These are phyloP conservation scores for Zymoseptoria passerinii DNA, from an alignment of 2,329 filamentous ascomycete species.

Conservation along the genomic window DNA sequence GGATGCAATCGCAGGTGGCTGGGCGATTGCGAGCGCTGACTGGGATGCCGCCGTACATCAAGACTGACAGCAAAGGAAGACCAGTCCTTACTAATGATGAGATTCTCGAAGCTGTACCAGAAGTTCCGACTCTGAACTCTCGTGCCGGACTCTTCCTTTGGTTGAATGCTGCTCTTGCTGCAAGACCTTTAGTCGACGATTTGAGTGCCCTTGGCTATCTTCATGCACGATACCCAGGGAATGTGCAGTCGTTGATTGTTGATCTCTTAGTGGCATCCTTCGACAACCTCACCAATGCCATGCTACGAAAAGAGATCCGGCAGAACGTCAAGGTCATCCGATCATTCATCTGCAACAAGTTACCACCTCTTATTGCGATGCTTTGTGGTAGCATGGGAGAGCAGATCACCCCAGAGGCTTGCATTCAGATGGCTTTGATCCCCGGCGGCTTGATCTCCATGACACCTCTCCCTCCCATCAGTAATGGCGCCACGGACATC, in stretches of 20 bases:
- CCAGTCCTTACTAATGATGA: slow-evolving; percentile 53
- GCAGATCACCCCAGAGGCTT: slow-evolving; percentile 53
- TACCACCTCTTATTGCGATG: slow-evolving; percentile 54
- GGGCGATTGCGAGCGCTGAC: slow-evolving; percentile 24
- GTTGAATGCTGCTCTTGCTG: slow-evolving; percentile 72
- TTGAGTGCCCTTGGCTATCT: slow-evolving; percentile 68
- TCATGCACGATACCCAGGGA: slow-evolving; percentile 76
- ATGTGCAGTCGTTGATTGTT: slow-evolving; percentile 66
- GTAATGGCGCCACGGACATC: slow-evolving; percentile 47
- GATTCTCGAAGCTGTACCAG: slow-evolving; percentile 31
- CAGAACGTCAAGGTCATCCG: slow-evolving; percentile 63
- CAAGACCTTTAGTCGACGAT: slow-evolving; percentile 77
- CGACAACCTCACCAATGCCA: slow-evolving; percentile 78
- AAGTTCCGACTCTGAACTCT: slow-evolving; percentile 65
- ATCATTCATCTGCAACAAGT: slow-evolving; percentile 74
- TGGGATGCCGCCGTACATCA: slow-evolving; percentile 49
- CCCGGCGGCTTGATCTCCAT: slow-evolving; percentile 50
- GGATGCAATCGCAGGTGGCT: slow-evolving; percentile 25
- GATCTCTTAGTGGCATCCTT: slow-evolving; percentile 85
- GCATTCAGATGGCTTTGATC: slow-evolving; percentile 57
- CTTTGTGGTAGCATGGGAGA: slow-evolving; percentile 52
- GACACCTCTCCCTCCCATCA: slow-evolving; percentile 56
- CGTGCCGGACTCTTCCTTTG: slow-evolving; percentile 79
- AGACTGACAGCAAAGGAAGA: slow-evolving; percentile 58
- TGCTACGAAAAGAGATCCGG: slow-evolving; percentile 58